Conservation (phyloP, 345 rosid genomes). For the Firmiana major region DNA sequence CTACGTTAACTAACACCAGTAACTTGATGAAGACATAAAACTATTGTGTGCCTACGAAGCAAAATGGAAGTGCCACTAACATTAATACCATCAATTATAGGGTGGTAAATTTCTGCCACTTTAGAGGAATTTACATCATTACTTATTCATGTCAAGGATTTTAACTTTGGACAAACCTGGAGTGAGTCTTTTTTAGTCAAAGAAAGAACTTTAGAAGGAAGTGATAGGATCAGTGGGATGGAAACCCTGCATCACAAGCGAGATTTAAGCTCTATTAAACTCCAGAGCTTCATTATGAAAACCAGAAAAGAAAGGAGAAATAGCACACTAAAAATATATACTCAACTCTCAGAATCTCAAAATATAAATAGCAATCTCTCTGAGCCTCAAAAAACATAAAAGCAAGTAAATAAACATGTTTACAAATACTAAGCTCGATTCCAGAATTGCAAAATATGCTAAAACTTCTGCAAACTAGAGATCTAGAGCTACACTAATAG, state of each 20-base stretch:
- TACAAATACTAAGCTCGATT: background rate
- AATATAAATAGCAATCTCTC: background rate
- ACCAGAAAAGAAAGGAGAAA: no score
- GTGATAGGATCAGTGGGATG: slow-evolving; percentile 78
- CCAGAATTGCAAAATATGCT: background rate
- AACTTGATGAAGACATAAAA: background rate
- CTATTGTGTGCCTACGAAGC: background rate
- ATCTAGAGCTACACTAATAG: background rate
- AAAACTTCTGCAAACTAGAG: background rate
- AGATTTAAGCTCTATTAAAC: slow-evolving; percentile 3
- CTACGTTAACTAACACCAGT: background rate
- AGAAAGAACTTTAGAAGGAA: slow-evolving; percentile 81
- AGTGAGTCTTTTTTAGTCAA: slow-evolving; percentile 66
- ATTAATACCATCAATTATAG: background rate
- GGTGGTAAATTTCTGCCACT: background rate
- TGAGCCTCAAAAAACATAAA: background rate
- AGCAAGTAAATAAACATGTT: background rate
- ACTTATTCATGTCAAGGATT: background rate
- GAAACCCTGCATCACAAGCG: slow-evolving; percentile 51
- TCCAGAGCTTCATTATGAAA: background rate
- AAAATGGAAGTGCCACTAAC: background rate
- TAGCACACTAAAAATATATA: background rate
- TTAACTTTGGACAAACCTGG: slow-evolving; percentile 45
- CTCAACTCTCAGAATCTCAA: background rate
- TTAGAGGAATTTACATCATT: background rate